A percentile compares a stretch with the other conserved stretches of the same genome.
These are phyloP conservation scores for Solanum peruvianum DNA, from an alignment of 257 asterid species.

Conservation along the genomic window DNA sequence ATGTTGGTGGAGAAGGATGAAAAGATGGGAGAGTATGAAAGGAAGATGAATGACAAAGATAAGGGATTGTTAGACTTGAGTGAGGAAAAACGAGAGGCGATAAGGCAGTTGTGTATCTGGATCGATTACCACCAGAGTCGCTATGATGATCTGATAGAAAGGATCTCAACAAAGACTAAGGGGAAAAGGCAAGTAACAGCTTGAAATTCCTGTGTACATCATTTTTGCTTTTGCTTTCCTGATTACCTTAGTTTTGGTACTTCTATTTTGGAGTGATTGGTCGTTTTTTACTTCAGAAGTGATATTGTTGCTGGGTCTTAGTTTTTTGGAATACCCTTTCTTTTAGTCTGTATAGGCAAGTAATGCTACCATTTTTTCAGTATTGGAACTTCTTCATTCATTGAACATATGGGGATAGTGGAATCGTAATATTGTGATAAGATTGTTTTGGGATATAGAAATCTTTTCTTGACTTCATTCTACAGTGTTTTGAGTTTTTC, in stretches of 20 bases:
- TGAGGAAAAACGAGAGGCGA: conserved; percentile 82
- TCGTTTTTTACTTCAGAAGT: not conserved
- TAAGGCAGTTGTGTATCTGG: conserved; percentile 62
- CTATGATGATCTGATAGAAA: conserved; percentile 47
- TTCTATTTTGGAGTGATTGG: not conserved
- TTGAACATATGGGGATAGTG: not conserved
- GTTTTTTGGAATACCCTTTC: not conserved
- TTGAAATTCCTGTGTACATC: conserved; percentile 6
- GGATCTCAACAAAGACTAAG: conserved; percentile 32
- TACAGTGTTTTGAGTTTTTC: not conserved
- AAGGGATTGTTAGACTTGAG: conserved; percentile 37
- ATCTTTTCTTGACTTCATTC: not conserved
- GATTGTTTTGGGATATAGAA: not conserved
- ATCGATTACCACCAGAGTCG: conserved; percentile 73
- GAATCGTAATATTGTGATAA: not conserved
- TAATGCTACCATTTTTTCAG: conserved; percentile 3
- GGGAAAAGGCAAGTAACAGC: conserved; percentile 36
- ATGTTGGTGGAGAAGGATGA: conserved; percentile 30
- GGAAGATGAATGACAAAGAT: conserved; percentile 44
- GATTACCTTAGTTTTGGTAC: not conserved
- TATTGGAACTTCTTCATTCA: conserved; percentile 1
- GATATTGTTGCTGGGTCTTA: not conserved
- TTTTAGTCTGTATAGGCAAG: conserved; percentile 21
- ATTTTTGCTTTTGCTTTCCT: not conserved
- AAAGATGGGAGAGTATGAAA: conserved; percentile 29